Base-by-base conservation (phyloP, 2,329 filamentous ascomycete genomes). In the Herpomyces periplanetae region DNA sequence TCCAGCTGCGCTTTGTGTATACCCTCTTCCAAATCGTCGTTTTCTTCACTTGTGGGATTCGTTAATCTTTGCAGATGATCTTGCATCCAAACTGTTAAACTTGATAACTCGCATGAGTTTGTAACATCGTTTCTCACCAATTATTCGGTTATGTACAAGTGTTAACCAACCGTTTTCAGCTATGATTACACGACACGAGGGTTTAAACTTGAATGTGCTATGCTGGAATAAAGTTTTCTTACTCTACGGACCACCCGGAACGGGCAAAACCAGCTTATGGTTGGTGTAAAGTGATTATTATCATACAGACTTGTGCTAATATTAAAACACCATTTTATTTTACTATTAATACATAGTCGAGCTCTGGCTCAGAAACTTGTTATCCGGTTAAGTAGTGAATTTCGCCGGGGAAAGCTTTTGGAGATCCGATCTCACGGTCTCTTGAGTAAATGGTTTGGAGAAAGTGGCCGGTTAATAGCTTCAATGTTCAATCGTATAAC, bases 291-390 rank as follows among this genome's bases (percentile, higher is more conserved):
- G 10, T 4, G 10, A 12, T 14, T 9, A n/a, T n/a, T n/a, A n/a
- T 20, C 17, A 4, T 16, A 16, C 10, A 15, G 14, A 5, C 14
- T 17, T 15, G 24, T 24, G 5, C 18, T 20, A 12, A 21, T 9
- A 3, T 15, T 9, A 29, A 17, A 7, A 19, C 11, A 9, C 18
- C 17, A 11, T 21, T 24, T 14, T 27, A 19, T 6, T 19, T 20
- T n/a, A n/a, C n/a, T n/a, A n/a, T 9, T 19, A 21, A 8, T 27
- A 11, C 17, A 25, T 13, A 37, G 35, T 21, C 38, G 42, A 10
- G 43, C 38, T 2, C 29, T 48, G 36, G 34, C 54, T 37, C 44
- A 49, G 22, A 47, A 45, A 26, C 32, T 47, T 2, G 36, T 40
- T 8, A 45, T 49, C 13, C 35, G 45, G 1, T 32, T 47, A 1